Conservation (phyloP, 257 asterid genomes). For the Gynochthodes officinalis region DNA sequence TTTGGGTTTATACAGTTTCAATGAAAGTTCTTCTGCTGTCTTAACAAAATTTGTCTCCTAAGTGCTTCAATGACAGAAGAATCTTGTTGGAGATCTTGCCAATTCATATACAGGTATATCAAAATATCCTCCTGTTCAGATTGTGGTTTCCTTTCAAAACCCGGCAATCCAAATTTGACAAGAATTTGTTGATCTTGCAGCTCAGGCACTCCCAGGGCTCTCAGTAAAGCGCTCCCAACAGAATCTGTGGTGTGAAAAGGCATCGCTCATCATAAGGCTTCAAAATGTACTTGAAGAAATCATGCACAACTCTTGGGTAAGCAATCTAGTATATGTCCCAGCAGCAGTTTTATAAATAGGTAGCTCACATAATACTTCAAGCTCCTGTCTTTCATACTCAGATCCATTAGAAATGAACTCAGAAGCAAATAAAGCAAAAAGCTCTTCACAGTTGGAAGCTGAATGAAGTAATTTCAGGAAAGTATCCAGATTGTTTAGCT, state of each 20-base stretch:
- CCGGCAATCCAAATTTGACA: conserved; percentile 78
- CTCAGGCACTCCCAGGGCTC: conserved; percentile 89
- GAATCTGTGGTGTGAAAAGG: conserved; percentile 59
- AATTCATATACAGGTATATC: conserved; percentile 71
- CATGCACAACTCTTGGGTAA: conserved; percentile 63
- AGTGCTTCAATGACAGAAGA: conserved; percentile 67
- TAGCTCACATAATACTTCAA: conserved; percentile 72
- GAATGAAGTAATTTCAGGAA: conserved; percentile 58
- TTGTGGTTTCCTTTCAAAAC: conserved; percentile 61
- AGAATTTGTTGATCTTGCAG: conserved; percentile 74
- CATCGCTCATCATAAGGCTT: conserved; percentile 77
- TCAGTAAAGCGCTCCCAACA: conserved; percentile 59
- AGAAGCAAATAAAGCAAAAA: conserved; percentile 67
- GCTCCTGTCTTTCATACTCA: conserved; percentile 66
- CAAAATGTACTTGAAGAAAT: conserved; percentile 81
- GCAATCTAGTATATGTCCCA: conserved; percentile 71
- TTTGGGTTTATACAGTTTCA: conserved; percentile 51
- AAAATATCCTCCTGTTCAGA: conserved; percentile 84
- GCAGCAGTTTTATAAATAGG: conserved; percentile 78
- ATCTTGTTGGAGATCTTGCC: conserved; percentile 81
- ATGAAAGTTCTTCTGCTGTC: conserved; percentile 71
- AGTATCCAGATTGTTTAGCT: conserved; percentile 79
- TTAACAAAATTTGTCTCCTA: conserved; percentile 72
- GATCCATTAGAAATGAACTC: conserved; percentile 54
- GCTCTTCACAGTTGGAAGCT: conserved; percentile 64